Conservation (phyloP, 2,329 filamentous ascomycete species). For the Neonectria punicea region DNA sequence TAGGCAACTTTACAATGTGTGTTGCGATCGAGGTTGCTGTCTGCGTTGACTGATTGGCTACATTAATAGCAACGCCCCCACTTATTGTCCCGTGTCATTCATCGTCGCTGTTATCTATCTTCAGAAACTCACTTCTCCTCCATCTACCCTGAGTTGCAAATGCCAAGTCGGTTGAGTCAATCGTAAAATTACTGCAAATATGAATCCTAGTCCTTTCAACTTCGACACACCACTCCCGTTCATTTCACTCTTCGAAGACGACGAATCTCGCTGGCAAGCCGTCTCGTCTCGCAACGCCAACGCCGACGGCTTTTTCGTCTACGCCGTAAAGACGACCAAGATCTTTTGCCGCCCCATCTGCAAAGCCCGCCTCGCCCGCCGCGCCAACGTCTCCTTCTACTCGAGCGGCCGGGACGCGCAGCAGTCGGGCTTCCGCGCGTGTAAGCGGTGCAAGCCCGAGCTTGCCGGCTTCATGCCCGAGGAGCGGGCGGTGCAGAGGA, state of each 20-base stretch:
- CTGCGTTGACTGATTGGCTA: slow-evolving; percentile 40
- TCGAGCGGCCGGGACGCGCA: slow-evolving; percentile 56
- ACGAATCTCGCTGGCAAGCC: slow-evolving; percentile 50
- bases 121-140: neutral
- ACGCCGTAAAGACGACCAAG: slow-evolving; percentile 56
- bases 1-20: neutral
- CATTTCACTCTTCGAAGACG: slow-evolving; percentile 42
- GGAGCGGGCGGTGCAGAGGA: slow-evolving; percentile 55
- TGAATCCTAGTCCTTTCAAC: neutral
- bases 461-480: slow-evolving; percentile 54
- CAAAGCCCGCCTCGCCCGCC: slow-evolving; percentile 67
- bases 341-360: slow-evolving; percentile 71
- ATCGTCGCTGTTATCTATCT: neutral
- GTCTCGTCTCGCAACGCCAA: slow-evolving; percentile 48
- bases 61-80: slow-evolving; percentile 45
- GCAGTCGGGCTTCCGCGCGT: slow-evolving; percentile 62
- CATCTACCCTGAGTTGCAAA: neutral
- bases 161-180: neutral
- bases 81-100: slow-evolving; percentile 13
- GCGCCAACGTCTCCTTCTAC: slow-evolving; percentile 69
- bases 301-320: slow-evolving; percentile 55
- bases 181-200: neutral
- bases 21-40: neutral
- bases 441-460: slow-evolving; percentile 65
- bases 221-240: neutral